These are phyloP conservation scores for Ichthyophthirius multifiliis DNA, from an alignment of 169 alveolate genomes.

Conservation along the genomic window DNA sequence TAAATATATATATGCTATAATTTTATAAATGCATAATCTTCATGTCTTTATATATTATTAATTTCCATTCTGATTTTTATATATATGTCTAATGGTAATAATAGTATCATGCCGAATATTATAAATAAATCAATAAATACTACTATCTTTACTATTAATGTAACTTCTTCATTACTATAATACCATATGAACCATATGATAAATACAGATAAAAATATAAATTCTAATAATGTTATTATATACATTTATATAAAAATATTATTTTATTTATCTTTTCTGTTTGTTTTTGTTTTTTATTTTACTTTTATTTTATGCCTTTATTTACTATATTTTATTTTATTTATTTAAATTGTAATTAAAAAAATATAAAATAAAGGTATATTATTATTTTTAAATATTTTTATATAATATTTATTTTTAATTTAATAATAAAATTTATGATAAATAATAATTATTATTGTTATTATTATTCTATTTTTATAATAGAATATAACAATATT, in stretches of 20 bases:
- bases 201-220: neutral
- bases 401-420: no score
- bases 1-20: neutral
- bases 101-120: slow-evolving; percentile 21
- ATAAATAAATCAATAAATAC: slow-evolving; percentile 27
- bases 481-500: no score
- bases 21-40: neutral
- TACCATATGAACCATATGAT: neutral
- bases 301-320: neutral
- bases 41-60: slow-evolving; percentile 1
- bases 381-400: no score
- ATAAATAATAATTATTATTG: no score
- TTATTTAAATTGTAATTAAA: no score
- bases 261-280: neutral
- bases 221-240: neutral
- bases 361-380: no score
- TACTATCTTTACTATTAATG: slow-evolving; percentile 9
- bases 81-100: slow-evolving; percentile 38
- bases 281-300: no score
- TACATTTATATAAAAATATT: neutral
- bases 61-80: neutral
- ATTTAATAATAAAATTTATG: no score
- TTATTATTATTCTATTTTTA: no score
- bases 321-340: no score
- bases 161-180: neutral